Evolutionary conservation across 139 green algal species (phyloP).

Genomic region (Micromonas commoda): DNA sequence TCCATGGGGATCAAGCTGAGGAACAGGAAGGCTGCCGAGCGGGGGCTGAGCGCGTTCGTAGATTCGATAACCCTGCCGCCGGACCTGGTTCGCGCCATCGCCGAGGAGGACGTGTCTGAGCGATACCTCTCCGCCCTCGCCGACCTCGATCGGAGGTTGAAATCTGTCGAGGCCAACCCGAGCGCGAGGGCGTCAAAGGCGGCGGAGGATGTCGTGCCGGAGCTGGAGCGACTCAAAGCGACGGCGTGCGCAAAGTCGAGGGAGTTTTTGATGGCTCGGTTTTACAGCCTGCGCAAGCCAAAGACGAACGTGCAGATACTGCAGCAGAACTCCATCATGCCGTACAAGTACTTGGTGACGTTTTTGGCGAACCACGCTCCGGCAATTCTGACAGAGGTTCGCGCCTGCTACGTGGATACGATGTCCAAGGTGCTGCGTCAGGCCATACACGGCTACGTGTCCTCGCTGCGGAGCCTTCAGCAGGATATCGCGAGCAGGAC

Average conservation of each 20-base stretch:
- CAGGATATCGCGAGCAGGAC: background rate
- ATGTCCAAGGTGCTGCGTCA: constrained; percentile 48
- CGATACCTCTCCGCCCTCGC: constrained; percentile 65
- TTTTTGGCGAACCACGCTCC: constrained; percentile 37
- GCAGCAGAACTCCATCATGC: constrained; percentile 87
- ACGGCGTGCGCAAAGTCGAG: constrained; percentile 66
- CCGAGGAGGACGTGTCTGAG: constrained; percentile 69
- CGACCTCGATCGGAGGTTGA: constrained; percentile 66
- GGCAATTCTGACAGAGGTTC: constrained; percentile 37
- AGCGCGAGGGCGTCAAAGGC: constrained; percentile 28
- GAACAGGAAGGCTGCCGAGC: constrained; percentile 59
- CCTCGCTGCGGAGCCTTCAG: background rate
- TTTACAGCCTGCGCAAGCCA: constrained; percentile 78
- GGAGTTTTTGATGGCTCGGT: constrained; percentile 69
- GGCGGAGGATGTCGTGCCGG: constrained; percentile 68
- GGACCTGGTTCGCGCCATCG: constrained; percentile 67
- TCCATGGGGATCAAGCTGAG: constrained; percentile 78
- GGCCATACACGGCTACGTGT: constrained; percentile 72
- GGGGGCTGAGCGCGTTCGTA: constrained; percentile 69
- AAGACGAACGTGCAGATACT: constrained; percentile 92
- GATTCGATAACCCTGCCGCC: constrained; percentile 72
- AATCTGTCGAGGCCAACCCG: constrained; percentile 50
- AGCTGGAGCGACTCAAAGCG: constrained; percentile 78
- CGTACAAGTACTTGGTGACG: constrained; percentile 50
- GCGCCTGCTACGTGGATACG: constrained; percentile 15